Evolutionary conservation across 768 basidiomycete genomes (phyloP), one percentile per base, ranked within the genome.

Genomic region (Lactarius hatsudake): DNA sequence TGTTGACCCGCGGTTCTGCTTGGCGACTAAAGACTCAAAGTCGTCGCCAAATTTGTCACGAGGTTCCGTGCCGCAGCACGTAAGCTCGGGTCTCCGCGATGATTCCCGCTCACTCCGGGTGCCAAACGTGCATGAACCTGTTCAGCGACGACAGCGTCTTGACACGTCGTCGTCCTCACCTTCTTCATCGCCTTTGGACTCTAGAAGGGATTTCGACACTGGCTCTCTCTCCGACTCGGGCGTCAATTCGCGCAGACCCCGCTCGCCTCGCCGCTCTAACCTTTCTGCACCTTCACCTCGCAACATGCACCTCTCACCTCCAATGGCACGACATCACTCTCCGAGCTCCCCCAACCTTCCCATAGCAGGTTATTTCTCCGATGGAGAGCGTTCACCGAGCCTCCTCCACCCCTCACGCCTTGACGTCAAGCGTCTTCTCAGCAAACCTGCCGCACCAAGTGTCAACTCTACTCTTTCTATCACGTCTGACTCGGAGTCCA

Each of bases 391-490:
- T 20, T 63, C 69, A 8, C n/a, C 71, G 18, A 70, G 42, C 51
- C 36, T 65, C 12, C 65, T 70, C 3, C 65, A 63, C 15, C 60
- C 71, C 7, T 62, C 65, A 36, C 65, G 62, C 32, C 69, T 71
- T 6, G 69, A 71, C 15, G 58, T 71, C 59, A 71, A 71, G 53
- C 69, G 71, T 54, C 61, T 71, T 5, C 71, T 71, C 28, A 70
- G 69, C 62, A 71, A 71, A 51, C 71, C 71, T 3, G 71, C 71
- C 1, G 69, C 65, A 26, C 65, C 69, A 10, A 64, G 69, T 34
- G 60, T 66, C 56, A 62, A 61, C 42, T 71, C 71, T 1, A 64
- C 43, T n/a, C 48, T 64, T 56, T 71, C 71, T 54, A 63, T 66
- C 36, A 54, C 71, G n/a, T 71, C 71, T 23, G 71, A 67, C 56